Evolutionary conservation across 2,329 filamentous ascomycete species (phyloP).

Genomic region (Apiospora kogelbergensis): DNA sequence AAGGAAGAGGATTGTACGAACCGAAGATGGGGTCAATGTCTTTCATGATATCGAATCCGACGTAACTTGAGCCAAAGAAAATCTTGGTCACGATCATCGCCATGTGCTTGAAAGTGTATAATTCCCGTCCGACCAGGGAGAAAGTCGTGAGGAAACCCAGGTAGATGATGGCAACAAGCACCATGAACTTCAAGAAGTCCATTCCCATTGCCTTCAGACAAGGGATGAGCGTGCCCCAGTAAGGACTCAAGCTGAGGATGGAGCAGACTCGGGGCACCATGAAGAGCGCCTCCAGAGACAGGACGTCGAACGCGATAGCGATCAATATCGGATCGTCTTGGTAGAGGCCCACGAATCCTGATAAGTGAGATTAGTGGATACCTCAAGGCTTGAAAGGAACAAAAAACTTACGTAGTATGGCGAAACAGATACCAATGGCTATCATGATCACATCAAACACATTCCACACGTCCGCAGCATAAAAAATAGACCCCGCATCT

Average conservation of each 20-base stretch:
- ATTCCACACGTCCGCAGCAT: conserved; percentile 81
- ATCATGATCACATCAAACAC: conserved; percentile 75
- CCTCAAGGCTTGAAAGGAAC: neutral
- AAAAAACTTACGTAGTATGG: conserved; percentile 62
- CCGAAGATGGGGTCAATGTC: conserved; percentile 58
- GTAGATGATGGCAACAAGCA: conserved; percentile 79
- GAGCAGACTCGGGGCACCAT: conserved; percentile 89
- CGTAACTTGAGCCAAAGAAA: conserved; percentile 74
- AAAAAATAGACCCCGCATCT: conserved; percentile 85
- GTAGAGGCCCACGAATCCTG: conserved; percentile 67
- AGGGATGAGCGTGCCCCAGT: conserved; percentile 87
- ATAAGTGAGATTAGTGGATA: neutral
- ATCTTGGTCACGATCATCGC: conserved; percentile 77
- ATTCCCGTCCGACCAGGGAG: conserved; percentile 71
- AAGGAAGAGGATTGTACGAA: conserved; percentile 15
- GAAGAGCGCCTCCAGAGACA: conserved; percentile 85
- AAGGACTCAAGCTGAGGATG: conserved; percentile 80
- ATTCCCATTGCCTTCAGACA: conserved; percentile 94
- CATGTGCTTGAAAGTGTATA: conserved; percentile 66
- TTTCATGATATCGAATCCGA: conserved; percentile 70
- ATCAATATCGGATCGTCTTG: conserved; percentile 62
- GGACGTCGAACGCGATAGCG: conserved; percentile 82
- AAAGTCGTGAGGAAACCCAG: conserved; percentile 89
- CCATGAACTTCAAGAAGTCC: conserved; percentile 75
- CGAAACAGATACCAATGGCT: conserved; percentile 68